These are phyloP conservation scores for Sphagnum tenellum DNA, from an alignment of 225 moss, liverwort and hornwort genomes.

Conservation along the genomic window DNA sequence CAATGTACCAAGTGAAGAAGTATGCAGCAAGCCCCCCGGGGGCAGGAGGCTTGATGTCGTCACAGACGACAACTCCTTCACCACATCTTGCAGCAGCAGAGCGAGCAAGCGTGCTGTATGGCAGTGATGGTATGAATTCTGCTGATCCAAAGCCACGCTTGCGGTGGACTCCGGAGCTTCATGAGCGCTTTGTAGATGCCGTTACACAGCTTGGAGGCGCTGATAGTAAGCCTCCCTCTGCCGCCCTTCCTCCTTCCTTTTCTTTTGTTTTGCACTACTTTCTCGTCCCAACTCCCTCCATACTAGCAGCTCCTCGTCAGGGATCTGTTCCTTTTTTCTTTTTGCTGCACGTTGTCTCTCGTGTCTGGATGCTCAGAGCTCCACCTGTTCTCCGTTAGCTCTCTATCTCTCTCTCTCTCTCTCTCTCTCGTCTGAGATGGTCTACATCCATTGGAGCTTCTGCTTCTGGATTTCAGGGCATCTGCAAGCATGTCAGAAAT, in stretches of 20 bases:
- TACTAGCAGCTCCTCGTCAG: too few relatives aligned
- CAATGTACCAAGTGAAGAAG: conserved; percentile 97
- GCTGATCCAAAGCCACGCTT: conserved; percentile 78
- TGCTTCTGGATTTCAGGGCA: too few relatives aligned
- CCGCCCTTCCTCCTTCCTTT: background rate
- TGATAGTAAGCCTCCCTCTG: conserved; percentile 44
- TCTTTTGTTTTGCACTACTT: too few relatives aligned
- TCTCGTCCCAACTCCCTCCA: too few relatives aligned
- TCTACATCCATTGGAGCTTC: too few relatives aligned
- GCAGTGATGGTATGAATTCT: conserved; percentile 8
- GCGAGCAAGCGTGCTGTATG: conserved; percentile 37
- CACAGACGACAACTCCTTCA: background rate
- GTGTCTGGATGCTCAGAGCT: too few relatives aligned
- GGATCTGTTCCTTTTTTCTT: too few relatives aligned
- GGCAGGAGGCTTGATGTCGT: conserved; percentile 33
- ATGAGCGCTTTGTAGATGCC: conserved; percentile 88
- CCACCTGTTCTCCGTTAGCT: too few relatives aligned
- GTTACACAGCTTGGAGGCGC: conserved; percentile 86
- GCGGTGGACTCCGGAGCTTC: conserved; percentile 91
- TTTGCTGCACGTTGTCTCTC: too few relatives aligned
- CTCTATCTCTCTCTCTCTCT: too few relatives aligned
- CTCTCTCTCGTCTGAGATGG: too few relatives aligned
- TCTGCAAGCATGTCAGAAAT: too few relatives aligned
- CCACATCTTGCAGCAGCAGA: conserved; percentile 3
- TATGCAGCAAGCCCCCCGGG: conserved; percentile 37